Base-by-base conservation (phyloP, 1,284 basidiomycete genomes). In the Thecaphora thlaspeos region DNA sequence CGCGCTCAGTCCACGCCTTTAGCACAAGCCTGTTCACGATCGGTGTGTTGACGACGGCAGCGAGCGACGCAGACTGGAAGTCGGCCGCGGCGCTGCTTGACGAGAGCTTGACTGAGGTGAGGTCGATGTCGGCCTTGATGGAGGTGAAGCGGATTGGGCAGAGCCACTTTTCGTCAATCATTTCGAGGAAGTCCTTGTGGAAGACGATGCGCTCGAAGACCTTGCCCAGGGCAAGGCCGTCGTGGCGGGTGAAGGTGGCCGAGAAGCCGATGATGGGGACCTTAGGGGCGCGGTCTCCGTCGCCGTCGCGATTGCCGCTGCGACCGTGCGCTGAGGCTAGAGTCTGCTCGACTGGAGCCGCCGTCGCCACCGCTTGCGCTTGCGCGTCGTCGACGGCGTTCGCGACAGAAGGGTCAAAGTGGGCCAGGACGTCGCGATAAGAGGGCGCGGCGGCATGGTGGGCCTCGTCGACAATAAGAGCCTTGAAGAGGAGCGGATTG, bases 131-230 rank as follows among this genome's bases (percentile, higher is more conserved):
- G n/a, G 69, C 61, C 18, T 63, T 68, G 37, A 77, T 63, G 1
- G 70, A 60, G 14, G 75, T 77, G 46, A 77, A 77, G 19, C 73
- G 75, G 19, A 77, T 61, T 0, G 75, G 74, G 28, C 68, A 70
- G 32, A 77, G 64, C 92, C 92, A 96, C 76, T 90, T 84, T 46
- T 91, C 91, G 59, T 88, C 86, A 56, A 98, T 90, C 92, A 97
- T 95, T 46, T 70, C 85, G 21, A 90, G 78, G 69, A 95, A 91
- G 65, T 92, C 90, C n/a, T 86, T 84, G 76, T 98, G 94, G 73
- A 91, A 98, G 0, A 96, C 94, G 54, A 97, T 94, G 46, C 84
- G 82, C 73, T 96, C 85, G 68, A 94, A 97, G 0, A 94, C 88
- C 1, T 87, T 87, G 2, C 90, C 87, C 8, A 98, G 83, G 0